phyloP scores from a whole-genome alignment of 495 filamentous ascomycete species.

The Wilcoxina mikolae region DNA sequence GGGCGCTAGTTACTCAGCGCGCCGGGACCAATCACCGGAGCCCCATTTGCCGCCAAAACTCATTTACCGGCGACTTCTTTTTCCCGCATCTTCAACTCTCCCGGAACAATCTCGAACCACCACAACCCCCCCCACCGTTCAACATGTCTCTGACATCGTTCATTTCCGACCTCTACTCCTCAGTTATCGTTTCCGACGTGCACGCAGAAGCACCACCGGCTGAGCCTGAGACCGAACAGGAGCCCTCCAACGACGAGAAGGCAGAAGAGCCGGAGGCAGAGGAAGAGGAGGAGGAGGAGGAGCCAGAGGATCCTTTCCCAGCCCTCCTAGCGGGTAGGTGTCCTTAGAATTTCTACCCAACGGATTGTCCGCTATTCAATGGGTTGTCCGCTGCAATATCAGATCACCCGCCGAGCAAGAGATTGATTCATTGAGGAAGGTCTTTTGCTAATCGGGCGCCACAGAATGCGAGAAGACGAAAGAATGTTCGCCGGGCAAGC shows the following conservation, averaged over 20 bases:
- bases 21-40: neutral
- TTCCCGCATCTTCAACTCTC: slow-evolving; percentile 8
- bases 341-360: no score
- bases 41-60: slow-evolving; percentile 4
- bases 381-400: neutral
- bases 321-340: slow-evolving; percentile 74
- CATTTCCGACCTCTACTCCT: slow-evolving; percentile 47
- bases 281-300: slow-evolving; percentile 82
- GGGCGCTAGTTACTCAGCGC: neutral
- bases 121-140: slow-evolving; percentile 11
- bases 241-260: slow-evolving; percentile 37
- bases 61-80: slow-evolving; percentile 1
- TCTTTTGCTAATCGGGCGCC: slow-evolving; percentile 12
- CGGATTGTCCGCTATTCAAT: slow-evolving; percentile 2
- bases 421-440: slow-evolving; percentile 22
- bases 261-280: slow-evolving; percentile 31
- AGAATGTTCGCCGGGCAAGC: slow-evolving; percentile 73
- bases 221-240: slow-evolving; percentile 35
- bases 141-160: slow-evolving; percentile 51
- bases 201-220: slow-evolving; percentile 45
- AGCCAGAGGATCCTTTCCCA: slow-evolving; percentile 75
- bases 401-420: neutral
- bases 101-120: slow-evolving; percentile 5
- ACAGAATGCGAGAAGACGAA: slow-evolving; percentile 77
- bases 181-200: slow-evolving; percentile 42